Base-by-base conservation (phyloP, 2,329 filamentous ascomycete genomes). In the Pseudocercospora eumusae region DNA sequence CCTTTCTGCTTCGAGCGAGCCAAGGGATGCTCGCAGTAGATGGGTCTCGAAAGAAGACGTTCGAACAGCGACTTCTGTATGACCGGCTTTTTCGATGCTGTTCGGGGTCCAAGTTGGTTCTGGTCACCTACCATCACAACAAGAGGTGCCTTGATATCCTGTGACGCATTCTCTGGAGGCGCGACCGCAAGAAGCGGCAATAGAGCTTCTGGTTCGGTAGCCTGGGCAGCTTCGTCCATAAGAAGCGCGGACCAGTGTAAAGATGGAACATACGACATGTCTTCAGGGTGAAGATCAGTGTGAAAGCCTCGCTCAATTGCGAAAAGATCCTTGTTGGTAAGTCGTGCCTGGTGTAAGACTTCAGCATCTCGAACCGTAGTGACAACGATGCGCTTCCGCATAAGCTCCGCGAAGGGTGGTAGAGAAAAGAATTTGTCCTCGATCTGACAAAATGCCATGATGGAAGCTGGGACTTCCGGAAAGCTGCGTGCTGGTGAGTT, bases 201-300 rank as follows among this genome's bases (percentile, higher is more conserved):
- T 28, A 69, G 50, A 33, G 66, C 63, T 57, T 70, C 69, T 21
- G 66, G 64, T 57, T 71, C 70, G 3, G 59, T 68, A 11, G 69
- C 68, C 55, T 71, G 70, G 4, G 69, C 69, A 4, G 70, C 68
- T 58, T 70, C 70, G 27, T 71, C 70, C n/a, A 70, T 62, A 18
- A 71, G 62, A 36, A 71, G 42, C 15, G 62, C 62, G 18, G 62
- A 63, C 69, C 68, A 70, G 57, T 71, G 69, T 5, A 69, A 45
- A 47, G 18, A n/a, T 21, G 65, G 64, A 1, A 18, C n/a, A 9
- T 53, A 18, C 9, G 53, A 25, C 3, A 56, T 21, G 7, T 54
- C 44, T 44, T 62, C 57, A 3, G 64, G 67, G 44, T 69, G 69
- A 18, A 70, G 21, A 8, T 56, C 52, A 10, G 62, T 57, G 25